Conservation (phyloP, 139 green algal species). For the Tetraselmis striata region DNA sequence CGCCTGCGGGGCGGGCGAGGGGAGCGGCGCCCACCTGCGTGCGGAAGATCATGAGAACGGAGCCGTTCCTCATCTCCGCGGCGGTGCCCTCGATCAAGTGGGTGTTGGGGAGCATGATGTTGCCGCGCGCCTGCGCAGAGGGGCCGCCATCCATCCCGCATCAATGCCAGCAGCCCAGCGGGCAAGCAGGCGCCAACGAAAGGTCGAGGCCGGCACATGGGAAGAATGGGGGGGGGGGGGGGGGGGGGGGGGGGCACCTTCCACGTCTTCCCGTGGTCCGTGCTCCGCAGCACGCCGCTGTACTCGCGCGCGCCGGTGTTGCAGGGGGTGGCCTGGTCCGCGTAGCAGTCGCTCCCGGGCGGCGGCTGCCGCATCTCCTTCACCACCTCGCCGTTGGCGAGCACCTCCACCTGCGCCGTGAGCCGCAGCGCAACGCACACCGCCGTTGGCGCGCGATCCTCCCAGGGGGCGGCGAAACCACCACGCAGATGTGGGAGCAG, state of each 20-base stretch:
- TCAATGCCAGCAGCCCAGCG: too few species aligned
- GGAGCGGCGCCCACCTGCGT: background rate
- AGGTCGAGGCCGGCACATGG: too few species aligned
- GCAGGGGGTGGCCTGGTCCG: background rate
- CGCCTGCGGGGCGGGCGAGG: too few species aligned
- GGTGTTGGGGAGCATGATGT: background rate
- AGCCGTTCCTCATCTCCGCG: background rate
- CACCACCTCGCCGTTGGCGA: background rate
- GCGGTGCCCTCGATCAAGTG: slow-evolving; percentile 1
- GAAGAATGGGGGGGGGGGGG: too few species aligned
- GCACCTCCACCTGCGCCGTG: background rate
- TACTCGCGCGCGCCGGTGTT: background rate
- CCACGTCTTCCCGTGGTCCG: background rate
- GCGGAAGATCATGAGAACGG: background rate
- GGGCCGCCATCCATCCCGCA: too few species aligned
- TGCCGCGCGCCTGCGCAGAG: background rate
- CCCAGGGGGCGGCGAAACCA: too few species aligned
- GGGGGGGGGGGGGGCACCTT: background rate
- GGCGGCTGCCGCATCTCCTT: background rate
- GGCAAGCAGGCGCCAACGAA: too few species aligned
- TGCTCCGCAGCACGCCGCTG: background rate
- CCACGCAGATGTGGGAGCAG: too few species aligned
- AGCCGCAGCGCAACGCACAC: too few species aligned
- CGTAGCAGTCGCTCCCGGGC: background rate
- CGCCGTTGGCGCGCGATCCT: too few species aligned